Evolutionary conservation across 179 eudicot species (phyloP).

Genomic region (Beta macrorhiza): DNA sequence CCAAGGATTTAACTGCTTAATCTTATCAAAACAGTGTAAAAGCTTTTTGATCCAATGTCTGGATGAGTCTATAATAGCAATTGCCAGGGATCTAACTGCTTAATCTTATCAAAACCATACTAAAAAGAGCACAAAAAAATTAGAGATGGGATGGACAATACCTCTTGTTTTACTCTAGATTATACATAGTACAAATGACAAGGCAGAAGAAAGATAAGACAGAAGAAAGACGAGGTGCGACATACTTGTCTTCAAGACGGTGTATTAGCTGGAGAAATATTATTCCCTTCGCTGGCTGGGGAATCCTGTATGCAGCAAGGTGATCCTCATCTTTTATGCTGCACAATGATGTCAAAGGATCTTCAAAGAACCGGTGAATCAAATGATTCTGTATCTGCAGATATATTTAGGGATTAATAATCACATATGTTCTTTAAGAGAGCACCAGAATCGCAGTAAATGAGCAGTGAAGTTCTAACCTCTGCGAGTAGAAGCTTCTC

Average conservation of each 20-base stretch:
- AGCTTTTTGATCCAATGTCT: neutral
- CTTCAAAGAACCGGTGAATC: slow-evolving; percentile 84
- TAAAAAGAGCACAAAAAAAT: neutral
- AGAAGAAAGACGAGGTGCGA: slow-evolving; percentile 19
- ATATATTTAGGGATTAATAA: slow-evolving; percentile 14
- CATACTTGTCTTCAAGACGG: slow-evolving; percentile 85
- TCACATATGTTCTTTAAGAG: neutral
- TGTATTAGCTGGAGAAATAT: slow-evolving; percentile 86
- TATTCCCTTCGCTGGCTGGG: slow-evolving; percentile 56
- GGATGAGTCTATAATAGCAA: neutral
- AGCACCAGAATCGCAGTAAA: neutral
- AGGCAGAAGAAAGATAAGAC: neutral
- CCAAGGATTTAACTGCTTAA: neutral
- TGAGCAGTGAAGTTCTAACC: slow-evolving; percentile 38
- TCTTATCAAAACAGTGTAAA: neutral
- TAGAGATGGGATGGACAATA: neutral
- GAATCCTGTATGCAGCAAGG: slow-evolving; percentile 91
- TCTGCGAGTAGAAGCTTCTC: slow-evolving; percentile 97
- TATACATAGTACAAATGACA: neutral
- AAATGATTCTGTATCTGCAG: slow-evolving; percentile 75
- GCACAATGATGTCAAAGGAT: slow-evolving; percentile 74
- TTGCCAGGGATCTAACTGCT: neutral
- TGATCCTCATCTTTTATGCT: slow-evolving; percentile 89
- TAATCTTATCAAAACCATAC: too few relatives aligned
- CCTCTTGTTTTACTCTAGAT: too few relatives aligned